Evolutionary conservation across 2,329 filamentous ascomycete species (phyloP), one percentile per base, ranked within the genome.

Genomic region (Fusarium sulawesiense): DNA sequence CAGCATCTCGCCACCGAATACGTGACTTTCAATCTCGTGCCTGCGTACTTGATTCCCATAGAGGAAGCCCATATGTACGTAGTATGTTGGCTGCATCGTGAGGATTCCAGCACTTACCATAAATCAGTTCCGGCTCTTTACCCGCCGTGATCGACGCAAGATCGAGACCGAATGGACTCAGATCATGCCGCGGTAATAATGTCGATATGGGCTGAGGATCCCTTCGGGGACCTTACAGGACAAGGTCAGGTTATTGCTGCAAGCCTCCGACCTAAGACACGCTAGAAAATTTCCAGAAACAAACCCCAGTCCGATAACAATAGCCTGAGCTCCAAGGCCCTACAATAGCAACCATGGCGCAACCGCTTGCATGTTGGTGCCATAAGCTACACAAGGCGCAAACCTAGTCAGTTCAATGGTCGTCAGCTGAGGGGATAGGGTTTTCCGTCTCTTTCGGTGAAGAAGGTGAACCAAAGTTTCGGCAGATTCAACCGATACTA

Each of bases 241-340:
- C 20, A 44, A 44, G 61, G 49, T 11, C 20, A 44, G 21, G 20
- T 16, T 44, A 23, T 21, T 44, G 20, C 41, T 44, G 41, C 41
- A 18, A 23, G 45, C 27, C 51, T 62, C 47, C 23, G 58, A 49
- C 56, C 57, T 40, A 67, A 64, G 60, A 62, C 50, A 53, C 70
- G 70, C 73, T 75, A 75, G 73, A 75, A 75, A 73, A 60, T 66
- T 75, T 75, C 73, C 57, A 75, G 73, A 75, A 75, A 56, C 60
- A 67, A 47, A 40, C 42, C 61, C 68, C 47, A 49, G 61, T 56
- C 25, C 40, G 23, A 57, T 40, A 25, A 48, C 37, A 64, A 48
- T 46, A 49, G 30, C 8, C 25, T 42, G 30, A 21, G 21, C 45
- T 34, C 25, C 60, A 21, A 18, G 21, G 21, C 27, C 25, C 60